Evolutionary conservation across 371 early-diverging fungal species (phyloP), one percentile per base, ranked within the genome.

Genomic region (Haplosporangium sp.): DNA sequence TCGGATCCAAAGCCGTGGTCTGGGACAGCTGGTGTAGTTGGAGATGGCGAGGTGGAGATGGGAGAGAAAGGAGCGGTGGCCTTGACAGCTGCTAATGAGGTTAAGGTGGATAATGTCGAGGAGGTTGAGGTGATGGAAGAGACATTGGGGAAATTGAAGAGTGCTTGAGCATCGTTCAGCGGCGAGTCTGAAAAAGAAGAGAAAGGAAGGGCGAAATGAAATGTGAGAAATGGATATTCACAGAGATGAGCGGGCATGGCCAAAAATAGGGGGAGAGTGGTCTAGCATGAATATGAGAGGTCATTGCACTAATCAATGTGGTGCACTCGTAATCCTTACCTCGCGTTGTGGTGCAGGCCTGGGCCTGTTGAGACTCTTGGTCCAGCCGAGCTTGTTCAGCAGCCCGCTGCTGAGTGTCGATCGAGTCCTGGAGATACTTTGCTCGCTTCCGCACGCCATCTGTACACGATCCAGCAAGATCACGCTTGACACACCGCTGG

Each of bases 401-500:
- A 51, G 59, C 59, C 56, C 37, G 46, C 68, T 74, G 74, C 69
- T 74, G 80, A 41, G 69, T 66, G 68, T 81, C 54, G 54, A 80
- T 73, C 40, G 75, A 76, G 14, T 91, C 91, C 60, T 86, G 84
- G 57, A 95, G 82, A 65, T 95, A 95, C 80, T 95, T 95, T 11
- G 92, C 91, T 77, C 87, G 91, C 76, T 94, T 95, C 51, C 94
- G 86, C 47, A 83, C 73, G 14, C 93, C 94, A 72, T 95, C 95
- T 2, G 85, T 83, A 71, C 96, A 96, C 11, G 92, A 88, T 13
- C 71, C 86, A 12, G 85, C 89, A 40, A 94, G 74, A 45, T 92
- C 92, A 38, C 92, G 85, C 80, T 93, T 94, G 29, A 92, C 85
- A 77, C 96, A 96, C 6, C 95, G 89, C 55, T 86, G 86, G 80